Percentiles rank a stretch among this genome's conserved stretches.
These are phyloP conservation scores for Plasmodium gonderi DNA, from an alignment of 169 alveolate genomes.

Conservation along the genomic window DNA sequence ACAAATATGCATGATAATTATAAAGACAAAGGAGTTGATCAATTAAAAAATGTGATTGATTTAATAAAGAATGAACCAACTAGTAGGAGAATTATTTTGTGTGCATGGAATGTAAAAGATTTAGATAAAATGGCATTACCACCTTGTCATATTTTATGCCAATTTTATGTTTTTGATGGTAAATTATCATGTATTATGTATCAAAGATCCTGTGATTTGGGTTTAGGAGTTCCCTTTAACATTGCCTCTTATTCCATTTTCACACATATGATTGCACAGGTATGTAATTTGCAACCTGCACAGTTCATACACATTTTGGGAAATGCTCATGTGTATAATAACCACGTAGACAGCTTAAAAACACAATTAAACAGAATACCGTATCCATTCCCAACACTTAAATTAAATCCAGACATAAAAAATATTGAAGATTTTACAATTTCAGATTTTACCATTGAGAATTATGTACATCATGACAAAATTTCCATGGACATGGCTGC, in stretches of 20 bases:
- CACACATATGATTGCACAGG: constrained; percentile 97
- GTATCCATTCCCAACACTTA: constrained; percentile 96
- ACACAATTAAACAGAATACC: constrained; percentile 94
- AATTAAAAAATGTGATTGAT: constrained; percentile 90
- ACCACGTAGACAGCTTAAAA: constrained; percentile 94
- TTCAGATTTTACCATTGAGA: constrained; percentile 91
- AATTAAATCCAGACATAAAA: constrained; percentile 88
- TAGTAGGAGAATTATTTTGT: constrained; percentile 93
- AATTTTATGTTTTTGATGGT: constrained; percentile 94
- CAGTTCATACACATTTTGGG: constrained; percentile 96
- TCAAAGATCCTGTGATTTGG: constrained; percentile 98
- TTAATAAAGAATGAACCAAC: constrained; percentile 93
- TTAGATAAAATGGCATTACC: constrained; percentile 98
- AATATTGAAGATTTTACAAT: constrained; percentile 92
- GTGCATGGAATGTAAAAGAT: constrained; percentile 98
- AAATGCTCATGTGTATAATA: constrained; percentile 96
- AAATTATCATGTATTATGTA: constrained; percentile 96
- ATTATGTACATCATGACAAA: constrained; percentile 91
- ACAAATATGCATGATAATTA: constrained; percentile 89
- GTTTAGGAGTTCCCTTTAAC: constrained; percentile 98
- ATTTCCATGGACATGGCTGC: constrained; percentile 94
- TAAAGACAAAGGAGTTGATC: constrained; percentile 95
- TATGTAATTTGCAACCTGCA: constrained; percentile 87
- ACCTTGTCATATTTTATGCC: constrained; percentile 98
- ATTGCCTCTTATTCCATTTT: constrained; percentile 97